Evolutionary conservation across 805 yeast genomes (phyloP), one percentile per base, ranked within the genome.

Genomic region (Nakazawaea molendinolei): DNA sequence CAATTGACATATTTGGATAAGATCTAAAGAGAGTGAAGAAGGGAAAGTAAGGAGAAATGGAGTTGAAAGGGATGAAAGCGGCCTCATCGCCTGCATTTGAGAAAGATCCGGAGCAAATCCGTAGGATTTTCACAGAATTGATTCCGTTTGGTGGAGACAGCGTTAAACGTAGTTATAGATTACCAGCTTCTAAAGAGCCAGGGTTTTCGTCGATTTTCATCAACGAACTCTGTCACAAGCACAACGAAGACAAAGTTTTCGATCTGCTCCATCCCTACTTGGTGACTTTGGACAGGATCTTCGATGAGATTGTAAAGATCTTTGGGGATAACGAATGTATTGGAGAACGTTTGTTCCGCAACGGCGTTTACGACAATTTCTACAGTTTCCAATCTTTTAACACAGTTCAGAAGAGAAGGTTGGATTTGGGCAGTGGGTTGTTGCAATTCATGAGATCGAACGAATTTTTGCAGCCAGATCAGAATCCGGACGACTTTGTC

Each of bases 371-470:
- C 56, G 58, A 60, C 13, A 56, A 62, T 16, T 36, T 49, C 23
- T 79, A 66, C 57, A 54, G 64, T 3, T 65, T 59, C 49, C 59
- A 67, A 28, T 53, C 71, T 2, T 79, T 65, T 47, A 47, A 41
- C 5, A 53, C 63, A 35, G 63, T 73, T 18, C 63, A 65, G 13
- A 43, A 50, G 20, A 58, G 74, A 40, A 65, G 74, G 34, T 55
- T 58, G 26, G 47, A 61, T 34, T 59, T 76, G 20, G 87, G 84
- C 5, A 53, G 79, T 9, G 87, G 86, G 6, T 44, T 74, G 18
- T 47, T 67, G 38, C 53, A 69, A 3, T 50, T 67, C 23, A 71
- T 75, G 22, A 43, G 36, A 39, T 39, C 28, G 39, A 43, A 16
- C 28, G 41, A 20, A 38, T 39, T 35, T 28, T 14, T 22, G 8